Evolutionary conservation across 139 green algal genomes (phyloP), one percentile per base, ranked within the genome.

Genomic region (Coelastrella sp.): DNA sequence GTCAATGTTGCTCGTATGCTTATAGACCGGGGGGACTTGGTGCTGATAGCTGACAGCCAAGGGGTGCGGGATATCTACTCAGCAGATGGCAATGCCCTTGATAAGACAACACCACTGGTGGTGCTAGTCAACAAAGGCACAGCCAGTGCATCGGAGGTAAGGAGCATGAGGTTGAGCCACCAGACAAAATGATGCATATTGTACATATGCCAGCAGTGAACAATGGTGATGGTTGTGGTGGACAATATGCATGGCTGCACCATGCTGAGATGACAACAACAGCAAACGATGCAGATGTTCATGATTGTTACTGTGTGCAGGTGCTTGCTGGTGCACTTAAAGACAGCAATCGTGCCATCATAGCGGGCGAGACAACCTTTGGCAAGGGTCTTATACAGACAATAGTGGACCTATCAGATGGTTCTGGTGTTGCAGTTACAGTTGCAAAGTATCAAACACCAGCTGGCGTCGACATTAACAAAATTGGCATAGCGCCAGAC

Each of bases 331-430:
- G 96, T 23, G 97, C 97, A 0, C 86, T 99, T 41, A 92, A 98
- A 80, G 97, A 99, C 90, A 98, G 95, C 89, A 78, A 85, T 15
- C 89, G 96, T 6, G 94, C 90, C 0, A 53, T 40, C 2, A 91
- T 99, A 15, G 91, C 94, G 25, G 97, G 96, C 8, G 92, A 97
- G 74, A 87, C 27, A 23, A 99, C 96, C 0, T 99, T 98, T 87
- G 97, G 97, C 77, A 99, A 99, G 91, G 97, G 97, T 2, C 89
- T 99, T 3, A 99, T 99, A 74, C 97, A 99, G 88, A 99, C 95
- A 0, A 85, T 99, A 32, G 93, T 98, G 41, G 89, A 94, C 75
- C 90, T 99, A 7, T 95, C 89, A 2, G 95, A 98, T 72, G 95
- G 97, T n/a, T 98, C 93, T 0, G 97, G 92, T 1, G 84, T 99